Percentiles rank a stretch among this genome's conserved stretches.
These are phyloP conservation scores for Pisolithus tinctorius DNA, from an alignment of 768 basidiomycete species.

Conservation along the genomic window DNA sequence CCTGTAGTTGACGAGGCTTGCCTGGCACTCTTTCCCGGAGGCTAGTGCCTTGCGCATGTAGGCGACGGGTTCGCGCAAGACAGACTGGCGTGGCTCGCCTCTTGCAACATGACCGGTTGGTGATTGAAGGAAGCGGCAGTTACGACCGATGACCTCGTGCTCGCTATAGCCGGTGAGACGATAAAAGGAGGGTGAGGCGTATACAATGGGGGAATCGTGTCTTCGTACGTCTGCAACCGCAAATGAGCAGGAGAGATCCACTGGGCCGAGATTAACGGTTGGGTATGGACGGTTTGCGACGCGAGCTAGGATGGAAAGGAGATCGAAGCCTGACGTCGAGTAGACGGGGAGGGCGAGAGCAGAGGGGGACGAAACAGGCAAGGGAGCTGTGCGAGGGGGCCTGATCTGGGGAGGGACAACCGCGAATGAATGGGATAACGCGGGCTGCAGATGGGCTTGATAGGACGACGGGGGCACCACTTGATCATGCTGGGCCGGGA, in stretches of 20 bases:
- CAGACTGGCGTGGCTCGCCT: constrained; percentile 51
- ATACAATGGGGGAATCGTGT: constrained; percentile 83
- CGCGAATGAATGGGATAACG: not conserved
- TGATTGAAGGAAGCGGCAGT: constrained; percentile 87
- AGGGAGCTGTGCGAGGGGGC: not conserved
- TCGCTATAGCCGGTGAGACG: constrained; percentile 69
- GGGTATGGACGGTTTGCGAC: constrained; percentile 72
- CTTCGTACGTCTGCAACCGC: constrained; percentile 80
- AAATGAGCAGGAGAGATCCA: constrained; percentile 91
- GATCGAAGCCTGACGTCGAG: constrained; percentile 86
- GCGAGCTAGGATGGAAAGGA: constrained; percentile 73
- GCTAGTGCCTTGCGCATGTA: constrained; percentile 59
- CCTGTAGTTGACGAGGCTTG: constrained; percentile 79
- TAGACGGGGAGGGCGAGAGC: constrained; percentile 57
- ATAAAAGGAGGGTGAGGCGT: constrained; percentile 82
- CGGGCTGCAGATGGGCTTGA: not conserved
- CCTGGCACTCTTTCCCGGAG: constrained; percentile 84
- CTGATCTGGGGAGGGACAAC: not conserved
- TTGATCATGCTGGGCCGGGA: constrained; percentile 3
- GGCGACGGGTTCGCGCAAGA: constrained; percentile 59
- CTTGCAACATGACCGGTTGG: constrained; percentile 53
- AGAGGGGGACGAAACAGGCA: constrained; percentile 23
- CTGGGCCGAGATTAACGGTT: constrained; percentile 74
- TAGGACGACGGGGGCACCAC: not conserved
- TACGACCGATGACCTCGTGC: constrained; percentile 75